phyloP scores from a whole-genome alignment of 208 protist species.

The Crithidia thermophila region DNA sequence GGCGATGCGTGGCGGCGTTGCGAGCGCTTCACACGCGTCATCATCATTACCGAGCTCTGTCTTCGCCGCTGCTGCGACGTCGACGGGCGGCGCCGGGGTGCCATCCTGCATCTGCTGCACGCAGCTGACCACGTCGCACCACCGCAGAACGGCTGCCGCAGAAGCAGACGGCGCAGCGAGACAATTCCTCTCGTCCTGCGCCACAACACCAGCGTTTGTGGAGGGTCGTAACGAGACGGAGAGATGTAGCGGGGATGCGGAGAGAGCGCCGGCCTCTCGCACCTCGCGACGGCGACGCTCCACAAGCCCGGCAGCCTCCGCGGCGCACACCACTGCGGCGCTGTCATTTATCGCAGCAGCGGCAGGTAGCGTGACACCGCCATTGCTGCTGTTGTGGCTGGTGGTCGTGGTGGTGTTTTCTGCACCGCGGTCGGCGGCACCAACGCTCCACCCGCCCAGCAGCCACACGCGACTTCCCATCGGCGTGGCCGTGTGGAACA shows the following conservation, averaged over 20 bases:
- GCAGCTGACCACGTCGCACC: conserved; percentile 21
- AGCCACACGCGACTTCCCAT: conserved; percentile 28
- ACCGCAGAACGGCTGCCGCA: neutral
- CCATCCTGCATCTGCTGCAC: conserved; percentile 22
- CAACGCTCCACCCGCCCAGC: conserved; percentile 18
- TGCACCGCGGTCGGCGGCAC: too few species aligned
- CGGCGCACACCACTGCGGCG: neutral
- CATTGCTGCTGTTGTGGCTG: too few species aligned
- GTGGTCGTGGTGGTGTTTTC: too few species aligned
- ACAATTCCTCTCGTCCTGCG: too few species aligned
- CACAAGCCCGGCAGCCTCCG: conserved; percentile 15
- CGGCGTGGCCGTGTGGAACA: conserved; percentile 32
- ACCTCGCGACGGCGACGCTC: conserved; percentile 30
- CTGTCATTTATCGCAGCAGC: too few species aligned
- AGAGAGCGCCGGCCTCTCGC: conserved; percentile 2
- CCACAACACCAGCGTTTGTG: neutral
- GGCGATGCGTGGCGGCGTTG: conserved; percentile 35
- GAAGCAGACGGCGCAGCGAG: neutral
- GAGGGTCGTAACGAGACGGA: too few species aligned
- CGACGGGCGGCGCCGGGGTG: conserved; percentile 19
- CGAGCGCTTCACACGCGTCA: too few species aligned
- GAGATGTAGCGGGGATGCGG: too few species aligned
- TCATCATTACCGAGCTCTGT: neutral
- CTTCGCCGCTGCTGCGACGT: neutral
- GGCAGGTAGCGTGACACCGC: too few species aligned